Evolutionary conservation across 2,329 filamentous ascomycete genomes (phyloP), one percentile per base, ranked within the genome.

Genomic region (Cladosporium sp.): DNA sequence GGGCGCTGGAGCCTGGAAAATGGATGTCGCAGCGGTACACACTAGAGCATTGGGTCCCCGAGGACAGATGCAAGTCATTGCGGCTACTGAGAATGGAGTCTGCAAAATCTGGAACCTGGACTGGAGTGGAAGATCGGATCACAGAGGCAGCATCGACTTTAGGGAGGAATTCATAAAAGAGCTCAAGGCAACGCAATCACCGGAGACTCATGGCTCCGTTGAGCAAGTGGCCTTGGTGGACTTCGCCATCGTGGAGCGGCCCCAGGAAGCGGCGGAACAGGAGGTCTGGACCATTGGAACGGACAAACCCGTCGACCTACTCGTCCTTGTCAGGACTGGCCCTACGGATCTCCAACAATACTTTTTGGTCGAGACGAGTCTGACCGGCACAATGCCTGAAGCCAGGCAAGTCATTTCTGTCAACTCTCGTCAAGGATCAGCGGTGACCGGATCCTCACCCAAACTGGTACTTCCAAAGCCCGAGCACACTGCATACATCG

Each of bases 101-200:
- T 76, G 99, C 25, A 88, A 95, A 66, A 82, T 88, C 7, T 99
- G 94, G 94, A 89, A 88, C 69, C 82, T 97, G 43, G 91, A 93
- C 68, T 90, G 93, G 72, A 90, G 89, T 61, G 92, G 92, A 36
- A 90, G 92, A 65, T 87, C 92, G 69, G 85, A 89, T 43, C 81
- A 90, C 50, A 83, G 88, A 49, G 82, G 83, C 25, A 90, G 93
- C 61, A 79, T 87, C 20, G 89, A 96, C 71, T 79, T 86, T 59
- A 84, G 86, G 58, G 84, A 86, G 20, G 74, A 82, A 3, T 80
- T 97, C 37, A 70, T 87, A 15, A 73, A 79, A 1, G 84, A 86
- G 34, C 76, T 96, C 17, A 82, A 83, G 55, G 76, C 82, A 39
- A 74, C 80, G 11, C 80, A 82, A 45, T 61, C 69, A 5, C 76